phyloP scores from a whole-genome alignment of 169 alveolate genomes.

The Blepharisma undulans region DNA sequence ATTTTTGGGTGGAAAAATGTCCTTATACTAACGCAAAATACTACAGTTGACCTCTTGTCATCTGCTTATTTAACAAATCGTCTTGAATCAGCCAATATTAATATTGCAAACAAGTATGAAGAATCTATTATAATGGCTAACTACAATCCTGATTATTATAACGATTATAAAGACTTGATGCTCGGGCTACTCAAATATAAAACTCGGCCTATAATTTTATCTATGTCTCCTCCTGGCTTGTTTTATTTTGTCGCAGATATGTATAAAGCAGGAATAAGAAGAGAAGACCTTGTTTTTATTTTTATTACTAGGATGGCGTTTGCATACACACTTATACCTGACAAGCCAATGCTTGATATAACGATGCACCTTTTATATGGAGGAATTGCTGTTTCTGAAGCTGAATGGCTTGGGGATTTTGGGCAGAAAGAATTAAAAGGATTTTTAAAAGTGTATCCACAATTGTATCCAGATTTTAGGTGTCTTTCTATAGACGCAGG shows the following conservation, averaged over 20 bases:
- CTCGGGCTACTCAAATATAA: background rate
- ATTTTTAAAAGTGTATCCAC: background rate
- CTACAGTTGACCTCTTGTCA: background rate
- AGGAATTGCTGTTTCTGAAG: background rate
- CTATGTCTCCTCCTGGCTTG: background rate
- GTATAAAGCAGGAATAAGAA: background rate
- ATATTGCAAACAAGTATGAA: background rate
- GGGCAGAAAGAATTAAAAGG: background rate
- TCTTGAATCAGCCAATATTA: background rate
- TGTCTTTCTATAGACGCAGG: background rate
- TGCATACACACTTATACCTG: background rate
- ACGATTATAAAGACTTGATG: background rate
- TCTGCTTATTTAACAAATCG: background rate
- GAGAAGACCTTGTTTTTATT: background rate
- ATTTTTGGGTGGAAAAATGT: conserved; percentile 12
- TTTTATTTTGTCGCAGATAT: background rate
- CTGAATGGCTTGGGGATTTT: conserved; percentile 18
- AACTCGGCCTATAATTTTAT: background rate
- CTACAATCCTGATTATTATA: background rate
- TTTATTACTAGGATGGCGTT: background rate
- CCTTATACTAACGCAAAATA: background rate
- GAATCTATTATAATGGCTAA: background rate
- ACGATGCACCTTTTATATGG: background rate
- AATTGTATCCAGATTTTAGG: background rate
- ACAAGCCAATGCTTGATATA: background rate